Evolutionary conservation across 306 rosid species (phyloP), one percentile per base, ranked within the genome.

Genomic region (Begonia loranthoides): DNA sequence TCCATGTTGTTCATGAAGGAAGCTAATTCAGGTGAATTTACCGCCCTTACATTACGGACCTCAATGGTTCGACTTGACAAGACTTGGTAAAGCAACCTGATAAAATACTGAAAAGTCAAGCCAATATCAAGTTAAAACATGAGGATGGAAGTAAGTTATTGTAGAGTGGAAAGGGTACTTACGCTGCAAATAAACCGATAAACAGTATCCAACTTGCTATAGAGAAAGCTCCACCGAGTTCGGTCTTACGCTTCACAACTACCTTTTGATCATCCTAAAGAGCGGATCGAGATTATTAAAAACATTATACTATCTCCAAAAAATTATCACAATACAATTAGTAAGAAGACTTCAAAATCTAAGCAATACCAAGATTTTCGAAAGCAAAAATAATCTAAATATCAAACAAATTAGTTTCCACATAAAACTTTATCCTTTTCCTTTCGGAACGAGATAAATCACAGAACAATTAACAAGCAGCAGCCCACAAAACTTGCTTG

Each of bases 151-250:
- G 12, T 34, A 45, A 7, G 17, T 33, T 43, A 44, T 10, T 21
- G 41, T 22, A 6, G 58, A 59, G 21, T 41, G 2, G 40, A 63
- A 50, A 66, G 55, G 58, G 68, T 49, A 83, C 99, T 86, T 75
- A 92, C 96, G 87, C 93, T 38, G 94, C 86, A 66, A 92, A 86
- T 54, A 92, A 66, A 58, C 96, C 96, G 46, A 83, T 71, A 62
- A 92, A 92, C 33, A 86, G 82, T 58, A 92, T 92, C 93, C 93
- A 92, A 72, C 96, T 92, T 64, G 96, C 99, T 52, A 87, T 79
- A 57, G 99, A 92, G 71, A 92, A 92, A 43, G 81, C 55, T 76
- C 99, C 99, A 41, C 96, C 99, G 53, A 92, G 96, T 80, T 92
- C 99, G n/a, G 99, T 92, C 74, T 92, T 92, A 59, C 94, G 84